A percentile compares a stretch with the other conserved stretches of the same genome.
These are phyloP conservation scores for Ganoderma sinense DNA, from an alignment of 1,284 basidiomycete species.

Conservation along the genomic window DNA sequence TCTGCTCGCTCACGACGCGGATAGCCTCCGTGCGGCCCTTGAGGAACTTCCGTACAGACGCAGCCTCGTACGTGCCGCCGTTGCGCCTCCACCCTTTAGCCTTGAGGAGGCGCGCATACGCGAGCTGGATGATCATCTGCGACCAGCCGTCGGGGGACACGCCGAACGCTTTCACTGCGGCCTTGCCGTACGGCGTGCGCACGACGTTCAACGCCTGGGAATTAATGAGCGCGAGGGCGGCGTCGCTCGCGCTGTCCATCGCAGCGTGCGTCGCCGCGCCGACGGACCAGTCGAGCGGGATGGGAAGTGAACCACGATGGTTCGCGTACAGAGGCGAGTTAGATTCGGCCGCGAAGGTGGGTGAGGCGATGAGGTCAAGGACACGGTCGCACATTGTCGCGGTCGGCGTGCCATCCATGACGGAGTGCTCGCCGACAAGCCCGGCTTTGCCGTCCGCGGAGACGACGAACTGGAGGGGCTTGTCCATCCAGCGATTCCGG, in stretches of 20 bases:
- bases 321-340: slow-evolving; percentile 32
- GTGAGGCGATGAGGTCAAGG: slow-evolving; percentile 66
- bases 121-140: slow-evolving; percentile 89
- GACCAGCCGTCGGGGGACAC: slow-evolving; percentile 93
- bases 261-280: slow-evolving; percentile 53
- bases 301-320: slow-evolving; percentile 30
- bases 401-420: slow-evolving; percentile 87
- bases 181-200: slow-evolving; percentile 85
- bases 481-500: slow-evolving; percentile 83
- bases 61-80: slow-evolving; percentile 88
- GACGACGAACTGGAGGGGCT: slow-evolving; percentile 84
- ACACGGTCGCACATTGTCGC: slow-evolving; percentile 75
- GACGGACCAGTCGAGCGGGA: slow-evolving; percentile 73
- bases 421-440: slow-evolving; percentile 90
- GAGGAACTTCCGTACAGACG: slow-evolving; percentile 83
- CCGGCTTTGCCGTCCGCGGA: slow-evolving; percentile 84
- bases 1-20: slow-evolving; percentile 77
- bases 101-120: slow-evolving; percentile 74
- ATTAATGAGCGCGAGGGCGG: slow-evolving; percentile 67
- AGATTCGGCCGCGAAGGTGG: slow-evolving; percentile 58
- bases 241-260: slow-evolving; percentile 64
- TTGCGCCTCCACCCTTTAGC: slow-evolving; percentile 45
- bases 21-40: slow-evolving; percentile 92
- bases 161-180: slow-evolving; percentile 86
- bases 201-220: slow-evolving; percentile 74